phyloP scores from a whole-genome alignment of 2,329 filamentous ascomycete species.

The Apiospora hydei region DNA sequence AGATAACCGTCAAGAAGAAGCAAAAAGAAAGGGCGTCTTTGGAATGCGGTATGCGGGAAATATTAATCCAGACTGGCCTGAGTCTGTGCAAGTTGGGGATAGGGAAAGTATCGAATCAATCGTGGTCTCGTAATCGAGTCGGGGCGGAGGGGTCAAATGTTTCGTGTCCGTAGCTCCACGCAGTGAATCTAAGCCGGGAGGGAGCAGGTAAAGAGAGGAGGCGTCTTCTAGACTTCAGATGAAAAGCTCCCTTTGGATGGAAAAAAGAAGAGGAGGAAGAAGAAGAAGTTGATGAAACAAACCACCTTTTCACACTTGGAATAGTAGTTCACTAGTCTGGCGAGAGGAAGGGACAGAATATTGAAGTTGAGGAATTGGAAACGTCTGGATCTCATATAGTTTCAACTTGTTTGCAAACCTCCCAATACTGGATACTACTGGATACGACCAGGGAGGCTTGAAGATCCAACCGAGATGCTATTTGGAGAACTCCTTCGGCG shows the following conservation, averaged over 20 bases:
- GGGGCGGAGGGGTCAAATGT: conserved; percentile 9
- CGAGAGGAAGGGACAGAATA: conserved; percentile 17
- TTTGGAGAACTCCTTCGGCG: conserved; percentile 15
- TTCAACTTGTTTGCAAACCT: neutral
- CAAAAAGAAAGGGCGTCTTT: conserved; percentile 8
- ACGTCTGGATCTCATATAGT: conserved; percentile 21
- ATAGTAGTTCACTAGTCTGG: conserved; percentile 9
- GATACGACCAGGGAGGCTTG: conserved; percentile 9
- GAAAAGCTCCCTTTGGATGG: conserved; percentile 7
- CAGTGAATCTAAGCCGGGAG: conserved; percentile 1
- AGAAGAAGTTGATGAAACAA: conserved; percentile 7
- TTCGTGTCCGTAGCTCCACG: conserved; percentile 17
- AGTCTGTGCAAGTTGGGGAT: conserved; percentile 12
- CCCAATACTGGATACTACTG: conserved; percentile 10
- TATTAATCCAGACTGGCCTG: conserved; percentile 16
- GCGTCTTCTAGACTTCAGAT: conserved; percentile 13
- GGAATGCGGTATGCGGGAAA: neutral
- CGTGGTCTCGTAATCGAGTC: conserved; percentile 9
- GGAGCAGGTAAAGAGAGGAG: neutral
- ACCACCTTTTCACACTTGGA: neutral
- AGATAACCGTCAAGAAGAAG: neutral
- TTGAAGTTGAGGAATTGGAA: conserved; percentile 15
- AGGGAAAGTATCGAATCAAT: conserved; percentile 16
- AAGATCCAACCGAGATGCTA: conserved; percentile 21
- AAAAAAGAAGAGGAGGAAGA: neutral